Base-by-base conservation (phyloP, 192 early-diverging fungal species). In the Blastocladiella britannica region DNA sequence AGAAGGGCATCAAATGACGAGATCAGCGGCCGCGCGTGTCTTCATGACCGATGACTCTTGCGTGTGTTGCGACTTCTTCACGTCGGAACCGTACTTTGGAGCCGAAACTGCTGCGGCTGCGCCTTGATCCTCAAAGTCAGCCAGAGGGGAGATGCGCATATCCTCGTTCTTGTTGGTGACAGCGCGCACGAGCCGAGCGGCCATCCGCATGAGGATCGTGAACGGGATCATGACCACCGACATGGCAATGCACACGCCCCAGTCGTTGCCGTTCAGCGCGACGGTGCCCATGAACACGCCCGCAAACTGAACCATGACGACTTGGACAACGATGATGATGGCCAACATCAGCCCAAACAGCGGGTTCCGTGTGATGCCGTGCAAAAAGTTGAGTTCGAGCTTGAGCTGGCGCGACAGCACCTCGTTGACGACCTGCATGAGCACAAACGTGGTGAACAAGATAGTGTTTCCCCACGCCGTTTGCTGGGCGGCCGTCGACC, bases 351-450 rank as follows among this genome's bases (percentile, higher is more conserved):
- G 5, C 51, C 73, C n/a, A 52, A 79, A 79, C 8, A 68, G 29
- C 29, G 66, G 58, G 60, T 79, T 79, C 18, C 66, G 59, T 47
- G 70, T 65, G 30, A 77, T 66, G 7, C 64, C 57, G 20, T 52
- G 52, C 59, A 79, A 79, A 22, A 69, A 15, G 66, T 79, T 77
- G 53, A 79, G 60, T 61, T 79, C 74, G 28, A 65, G 71, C 37
- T 77, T 72, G 24, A 79, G 66, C 52, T 74, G 71, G 4, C 77
- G 64, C 7, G 77, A 65, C 55, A 67, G 65, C 29, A 73, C 58
- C n/a, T 69, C 60, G 63, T 79, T 79, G 31, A 65, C 53, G 22
- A 71, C 30, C 54, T 79, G 77, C 55, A 77, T 65, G 7, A 79
- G 57, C 53, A 79, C 73, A 53, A 79, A 79, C 5, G 72, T 62